Evolutionary conservation across 495 filamentous ascomycete genomes (phyloP).

Genomic region (Chlorociboria aeruginascens): DNA sequence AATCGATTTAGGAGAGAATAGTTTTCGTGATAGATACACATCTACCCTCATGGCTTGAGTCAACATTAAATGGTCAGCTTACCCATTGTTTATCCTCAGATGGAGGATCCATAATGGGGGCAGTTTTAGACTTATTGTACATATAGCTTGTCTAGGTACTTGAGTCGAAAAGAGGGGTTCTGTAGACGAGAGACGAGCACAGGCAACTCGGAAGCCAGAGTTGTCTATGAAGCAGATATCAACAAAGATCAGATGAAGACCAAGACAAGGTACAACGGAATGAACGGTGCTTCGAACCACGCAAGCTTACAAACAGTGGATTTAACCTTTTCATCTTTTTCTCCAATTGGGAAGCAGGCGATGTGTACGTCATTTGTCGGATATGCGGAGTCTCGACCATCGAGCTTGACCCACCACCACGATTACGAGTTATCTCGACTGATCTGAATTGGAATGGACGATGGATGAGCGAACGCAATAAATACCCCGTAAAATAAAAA

Average conservation of each 20-base stretch:
- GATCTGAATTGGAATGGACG: too few relatives aligned
- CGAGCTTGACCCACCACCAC: background rate
- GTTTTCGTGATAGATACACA: constrained; percentile 1
- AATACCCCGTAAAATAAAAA: too few relatives aligned
- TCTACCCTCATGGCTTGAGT: constrained; percentile 5
- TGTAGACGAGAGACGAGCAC: background rate
- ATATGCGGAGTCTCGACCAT: background rate
- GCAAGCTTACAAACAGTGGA: background rate
- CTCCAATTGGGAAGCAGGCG: background rate
- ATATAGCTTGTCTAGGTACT: background rate
- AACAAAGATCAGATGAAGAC: background rate
- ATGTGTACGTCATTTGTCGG: constrained; percentile 7
- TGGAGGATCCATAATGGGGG: constrained; percentile 21
- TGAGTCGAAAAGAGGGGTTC: background rate
- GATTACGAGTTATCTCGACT: too few relatives aligned
- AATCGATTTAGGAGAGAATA: background rate
- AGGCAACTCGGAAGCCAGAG: too few relatives aligned
- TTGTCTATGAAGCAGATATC: background rate
- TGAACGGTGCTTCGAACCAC: background rate
- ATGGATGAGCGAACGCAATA: too few relatives aligned
- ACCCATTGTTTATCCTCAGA: constrained; percentile 28
- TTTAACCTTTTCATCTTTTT: background rate
- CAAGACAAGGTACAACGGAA: too few relatives aligned
- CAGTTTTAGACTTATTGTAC: background rate
- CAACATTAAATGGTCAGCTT: constrained; percentile 5